phyloP scores from a whole-genome alignment of 2,329 filamentous ascomycete species.

The Neocatenulostroma microsporum region DNA sequence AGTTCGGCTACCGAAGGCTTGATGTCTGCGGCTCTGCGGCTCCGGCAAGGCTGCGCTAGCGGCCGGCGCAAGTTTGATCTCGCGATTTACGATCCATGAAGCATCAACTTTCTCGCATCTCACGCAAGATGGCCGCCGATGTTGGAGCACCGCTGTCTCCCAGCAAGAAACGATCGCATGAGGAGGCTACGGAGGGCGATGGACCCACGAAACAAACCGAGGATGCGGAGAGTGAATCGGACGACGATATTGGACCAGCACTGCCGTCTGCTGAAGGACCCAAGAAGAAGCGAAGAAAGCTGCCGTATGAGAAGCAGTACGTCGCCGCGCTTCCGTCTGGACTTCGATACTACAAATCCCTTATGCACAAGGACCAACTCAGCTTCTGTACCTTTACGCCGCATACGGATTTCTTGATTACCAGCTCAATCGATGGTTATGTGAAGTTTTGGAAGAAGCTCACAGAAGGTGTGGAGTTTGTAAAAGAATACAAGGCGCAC shows the following conservation, averaged over 20 bases:
- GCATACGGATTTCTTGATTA: conserved; percentile 89
- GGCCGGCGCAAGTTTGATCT: conserved; percentile 4
- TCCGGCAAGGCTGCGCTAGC: conserved; percentile 4
- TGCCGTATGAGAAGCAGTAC: conserved; percentile 94
- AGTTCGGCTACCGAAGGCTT: neutral
- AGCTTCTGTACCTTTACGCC: conserved; percentile 83
- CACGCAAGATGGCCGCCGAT: conserved; percentile 5
- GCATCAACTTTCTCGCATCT: neutral
- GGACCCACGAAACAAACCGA: neutral
- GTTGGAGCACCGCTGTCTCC: neutral
- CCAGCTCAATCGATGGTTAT: conserved; percentile 85
- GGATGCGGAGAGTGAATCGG: conserved; percentile 53
- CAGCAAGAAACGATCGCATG: conserved; percentile 25
- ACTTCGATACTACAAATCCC: conserved; percentile 78
- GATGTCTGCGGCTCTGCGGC: conserved; percentile 2
- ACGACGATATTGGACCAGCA: conserved; percentile 85
- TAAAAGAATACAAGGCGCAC: conserved; percentile 95
- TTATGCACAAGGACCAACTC: conserved; percentile 98
- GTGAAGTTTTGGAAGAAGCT: conserved; percentile 99
- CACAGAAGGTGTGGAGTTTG: conserved; percentile 78
- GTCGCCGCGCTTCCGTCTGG: conserved; percentile 78
- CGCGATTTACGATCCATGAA: neutral
- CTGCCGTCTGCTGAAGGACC: conserved; percentile 73
- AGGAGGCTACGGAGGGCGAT: conserved; percentile 18
- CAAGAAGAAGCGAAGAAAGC: conserved; percentile 77